Evolutionary conservation across 345 rosid genomes (phyloP).

Genomic region (Eucalyptus albens): DNA sequence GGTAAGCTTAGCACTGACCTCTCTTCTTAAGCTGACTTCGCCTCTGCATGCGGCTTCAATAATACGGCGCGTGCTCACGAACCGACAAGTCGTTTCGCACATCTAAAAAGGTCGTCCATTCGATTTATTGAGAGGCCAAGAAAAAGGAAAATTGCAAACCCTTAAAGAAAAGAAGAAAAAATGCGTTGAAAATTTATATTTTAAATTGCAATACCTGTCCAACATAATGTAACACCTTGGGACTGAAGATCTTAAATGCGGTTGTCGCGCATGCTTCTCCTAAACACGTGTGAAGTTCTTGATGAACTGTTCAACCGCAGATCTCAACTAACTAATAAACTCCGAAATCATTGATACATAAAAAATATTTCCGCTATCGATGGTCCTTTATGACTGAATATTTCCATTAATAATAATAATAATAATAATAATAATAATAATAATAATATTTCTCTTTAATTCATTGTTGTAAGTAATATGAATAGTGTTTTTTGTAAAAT

Average conservation of each 20-base stretch:
- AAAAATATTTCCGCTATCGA: accelerated
- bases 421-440: too few species aligned
- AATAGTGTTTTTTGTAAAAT: accelerated
- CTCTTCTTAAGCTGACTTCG: not conserved
- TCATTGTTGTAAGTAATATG: accelerated
- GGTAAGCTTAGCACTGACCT: not conserved
- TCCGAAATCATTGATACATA: not conserved
- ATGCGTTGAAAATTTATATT: not conserved
- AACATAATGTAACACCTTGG: not conserved
- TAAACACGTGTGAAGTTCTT: not conserved
- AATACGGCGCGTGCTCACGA: not conserved
- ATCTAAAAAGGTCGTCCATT: not conserved
- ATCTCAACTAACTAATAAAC: not conserved
- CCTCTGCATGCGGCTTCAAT: not conserved
- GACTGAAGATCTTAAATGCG: not conserved
- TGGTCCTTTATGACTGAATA: not conserved
- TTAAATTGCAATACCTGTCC: not conserved
- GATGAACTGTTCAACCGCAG: not conserved
- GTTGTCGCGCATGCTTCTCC: not conserved
- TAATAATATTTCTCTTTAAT: accelerated
- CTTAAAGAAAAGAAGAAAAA: not conserved
- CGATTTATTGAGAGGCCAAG: not conserved
- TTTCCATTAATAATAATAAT: accelerated
- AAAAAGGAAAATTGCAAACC: not conserved
- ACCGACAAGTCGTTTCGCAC: not conserved